Percentiles rank a stretch among this genome's conserved stretches.
Conservation (phyloP, 768 basidiomycete genomes). For the Mycena kentingensis region DNA sequence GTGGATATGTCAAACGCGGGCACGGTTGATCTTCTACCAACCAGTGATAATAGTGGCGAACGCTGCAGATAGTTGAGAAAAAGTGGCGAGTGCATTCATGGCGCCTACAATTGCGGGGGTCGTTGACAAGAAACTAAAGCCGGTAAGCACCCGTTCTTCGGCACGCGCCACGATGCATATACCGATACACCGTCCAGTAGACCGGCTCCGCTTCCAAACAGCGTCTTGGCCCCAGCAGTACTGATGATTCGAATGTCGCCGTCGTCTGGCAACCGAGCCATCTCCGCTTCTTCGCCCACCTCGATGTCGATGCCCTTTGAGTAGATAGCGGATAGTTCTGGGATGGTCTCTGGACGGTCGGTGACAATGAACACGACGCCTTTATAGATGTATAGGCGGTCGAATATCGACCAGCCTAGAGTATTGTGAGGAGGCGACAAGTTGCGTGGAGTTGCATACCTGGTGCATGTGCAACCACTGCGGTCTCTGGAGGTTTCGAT, state of each 20-base stretch:
- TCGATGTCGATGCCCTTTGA: constrained; percentile 66
- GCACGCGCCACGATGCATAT: constrained; percentile 16
- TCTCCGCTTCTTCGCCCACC: constrained; percentile 56
- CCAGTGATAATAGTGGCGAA: constrained; percentile 95
- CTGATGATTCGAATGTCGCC: constrained; percentile 78
- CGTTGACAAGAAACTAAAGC: constrained; percentile 77
- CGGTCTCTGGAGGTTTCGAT: constrained; percentile 53
- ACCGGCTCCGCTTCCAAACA: constrained; percentile 74
- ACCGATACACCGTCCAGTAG: constrained; percentile 77
- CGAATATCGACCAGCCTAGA: constrained; percentile 88
- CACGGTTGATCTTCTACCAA: no score
- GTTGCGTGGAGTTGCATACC: constrained; percentile 42
- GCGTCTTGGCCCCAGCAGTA: constrained; percentile 58
- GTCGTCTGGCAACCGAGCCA: constrained; percentile 70
- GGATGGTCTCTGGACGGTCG: constrained; percentile 66
- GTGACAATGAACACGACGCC: constrained; percentile 84
- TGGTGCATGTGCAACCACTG: constrained; percentile 72
- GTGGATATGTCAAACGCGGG: no score
- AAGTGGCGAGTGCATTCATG: not conserved
- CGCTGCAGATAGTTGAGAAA: constrained; percentile 40
- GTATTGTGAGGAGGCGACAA: not conserved
- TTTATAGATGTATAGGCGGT: constrained; percentile 78
- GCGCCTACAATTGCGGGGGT: constrained; percentile 88
- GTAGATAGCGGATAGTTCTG: constrained; percentile 66
- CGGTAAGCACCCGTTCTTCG: not conserved